A percentile compares a stretch with the other conserved stretches of the same genome.
Evolutionary conservation across 2,329 filamentous ascomycete species (phyloP).

Genomic region (Pyrenochaeta sp.): DNA sequence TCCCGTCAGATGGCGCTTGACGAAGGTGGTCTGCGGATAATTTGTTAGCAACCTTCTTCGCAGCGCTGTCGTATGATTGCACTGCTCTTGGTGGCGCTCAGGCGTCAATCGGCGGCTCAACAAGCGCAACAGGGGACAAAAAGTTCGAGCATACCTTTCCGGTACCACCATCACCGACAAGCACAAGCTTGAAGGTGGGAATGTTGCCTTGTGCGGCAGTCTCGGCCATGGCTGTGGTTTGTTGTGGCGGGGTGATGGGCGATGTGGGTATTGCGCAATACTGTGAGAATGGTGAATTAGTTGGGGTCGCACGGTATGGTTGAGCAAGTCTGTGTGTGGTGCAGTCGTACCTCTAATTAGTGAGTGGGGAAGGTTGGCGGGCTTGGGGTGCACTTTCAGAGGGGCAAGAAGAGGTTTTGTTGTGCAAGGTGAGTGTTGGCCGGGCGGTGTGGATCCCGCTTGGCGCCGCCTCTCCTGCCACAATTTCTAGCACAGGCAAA

Average conservation of each 20-base stretch:
- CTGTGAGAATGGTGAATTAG: constrained; percentile 30
- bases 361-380: constrained; percentile 39
- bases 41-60: constrained; percentile 31
- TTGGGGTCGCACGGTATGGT: constrained; percentile 17
- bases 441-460: constrained; percentile 37
- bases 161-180: constrained; percentile 98
- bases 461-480: constrained; percentile 19
- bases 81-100: constrained; percentile 15
- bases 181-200: constrained; percentile 99
- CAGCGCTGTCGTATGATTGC: constrained; percentile 2
- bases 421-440: constrained; percentile 41
- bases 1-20: constrained; percentile 99
- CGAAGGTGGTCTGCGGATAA: constrained; percentile 86
- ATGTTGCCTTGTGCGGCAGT: constrained; percentile 60
- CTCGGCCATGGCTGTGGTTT: constrained; percentile 63
- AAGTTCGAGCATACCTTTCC: constrained; percentile 80
- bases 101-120: constrained; percentile 1
- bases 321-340: constrained; percentile 21
- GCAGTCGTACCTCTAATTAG: constrained; percentile 34
- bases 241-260: constrained; percentile 44
- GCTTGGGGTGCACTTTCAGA: constrained; percentile 32
- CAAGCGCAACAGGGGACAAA: not conserved
- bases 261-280: constrained; percentile 38
- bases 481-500: constrained; percentile 28
- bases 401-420: constrained; percentile 48